Evolutionary conservation across 768 basidiomycete genomes (phyloP), one percentile per base, ranked within the genome.

Genomic region (Tylopilus sp.): DNA sequence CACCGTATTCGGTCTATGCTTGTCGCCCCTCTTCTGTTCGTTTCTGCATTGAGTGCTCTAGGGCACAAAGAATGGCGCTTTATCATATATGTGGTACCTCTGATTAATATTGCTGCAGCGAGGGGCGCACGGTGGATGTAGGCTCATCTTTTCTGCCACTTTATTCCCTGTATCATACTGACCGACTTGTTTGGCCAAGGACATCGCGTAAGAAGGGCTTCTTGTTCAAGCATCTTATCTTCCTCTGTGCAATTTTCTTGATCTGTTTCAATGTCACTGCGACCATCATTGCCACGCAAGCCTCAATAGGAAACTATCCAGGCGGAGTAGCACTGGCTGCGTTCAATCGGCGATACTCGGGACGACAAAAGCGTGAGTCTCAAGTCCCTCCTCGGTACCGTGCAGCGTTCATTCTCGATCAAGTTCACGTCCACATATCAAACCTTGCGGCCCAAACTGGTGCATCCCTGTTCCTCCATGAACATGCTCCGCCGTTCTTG

Each of bases 41-140:
- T 91, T 8, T 67, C 63, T 3, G 58, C 85, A 3, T 80, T 98
- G 66, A 94, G 92, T 64, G 73, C 65, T 26, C 73, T 98, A 1
- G 85, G 81, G 0, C 97, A 99, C 71, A 99, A 99, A 66, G 97
- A 99, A 70, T 99, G 97, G 97, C 80, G 97, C 7, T 99, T 99
- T 69, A 75, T 98, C 50, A 78, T 92, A 8, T 98, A 98, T 62
- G 78, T 83, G 17, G 80, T 98, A 0, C 94, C 95, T 0, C 63
- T 82, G 2, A 73, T 92, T 68, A 95, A 97, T 59, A 67, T 94
- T 3, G 80, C 85, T 2, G 92, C 89, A 2, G 86, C 93, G 0
- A 68, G 82, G 15, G 85, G 82, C 3, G 74, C 82, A 2, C 65
- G 72, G 5, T 79, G 76, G 66, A 65, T 94, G 89, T 95, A 69